Base-by-base conservation (phyloP, 164 flowering plant species). In the Kalanchoe fedtschenkoi region DNA sequence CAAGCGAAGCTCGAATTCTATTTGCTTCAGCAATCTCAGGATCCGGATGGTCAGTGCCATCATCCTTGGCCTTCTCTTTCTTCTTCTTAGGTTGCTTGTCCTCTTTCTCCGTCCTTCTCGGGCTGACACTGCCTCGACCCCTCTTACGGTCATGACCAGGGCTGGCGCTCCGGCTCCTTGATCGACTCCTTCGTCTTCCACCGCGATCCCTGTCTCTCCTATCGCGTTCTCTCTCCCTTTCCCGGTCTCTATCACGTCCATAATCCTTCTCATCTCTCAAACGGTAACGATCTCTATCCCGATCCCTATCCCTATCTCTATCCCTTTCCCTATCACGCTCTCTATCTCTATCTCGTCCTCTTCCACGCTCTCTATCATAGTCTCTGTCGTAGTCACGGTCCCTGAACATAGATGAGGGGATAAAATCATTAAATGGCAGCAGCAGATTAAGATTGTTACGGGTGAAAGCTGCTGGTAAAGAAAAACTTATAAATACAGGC, bases 1-100 rank as follows among this genome's bases (percentile, higher is more conserved):
- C 97, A 64, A 89, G 90, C 24, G 83, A 67, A 13, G 92, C 91
- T 1, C 98, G 76, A 5, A 95, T 38, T 70, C 82, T 84, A 72
- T 95, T 95, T 14, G 78, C 80, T 70, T 85, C 99, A 1, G 96
- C 97, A 71, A 91, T 89, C 76, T 91, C 97, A 6, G 99, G 97
- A 74, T 93, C 95, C 2, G 91, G 97, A 66, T 90, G 96, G 63
- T 91, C 96, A 0, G 96, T 88, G 17, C 96, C 96, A 70, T 88
- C 96, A 66, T 84, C 91, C 74, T 81, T 86, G 77, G 75, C 77
- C 68, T 79, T 79, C 72, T 84, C 79, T 79, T 79, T 83, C 66
- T 83, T 84, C 85, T 81, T 86, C 76, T 70, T 82, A 32, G 85
- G 72, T 65, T 86, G 86, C 24, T 80, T 81, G 8, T 74, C 80